Conservation (phyloP, 2,329 filamentous ascomycete genomes). For the Geosmithia flava region DNA sequence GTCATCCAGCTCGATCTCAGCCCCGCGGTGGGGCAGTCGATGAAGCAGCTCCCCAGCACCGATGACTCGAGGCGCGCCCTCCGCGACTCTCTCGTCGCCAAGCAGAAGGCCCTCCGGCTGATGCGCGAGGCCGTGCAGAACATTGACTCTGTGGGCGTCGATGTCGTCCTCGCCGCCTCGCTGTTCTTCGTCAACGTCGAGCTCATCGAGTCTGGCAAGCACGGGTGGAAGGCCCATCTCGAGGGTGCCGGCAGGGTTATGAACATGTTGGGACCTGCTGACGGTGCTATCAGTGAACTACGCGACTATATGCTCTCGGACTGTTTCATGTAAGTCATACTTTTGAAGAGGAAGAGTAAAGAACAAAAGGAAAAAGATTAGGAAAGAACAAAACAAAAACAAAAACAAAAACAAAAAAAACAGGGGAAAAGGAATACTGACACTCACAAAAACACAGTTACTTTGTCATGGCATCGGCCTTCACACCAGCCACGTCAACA, state of each 20-base stretch:
- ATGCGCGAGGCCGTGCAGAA: slow-evolving; percentile 25
- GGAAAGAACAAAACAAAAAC: no score
- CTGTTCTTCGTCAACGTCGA: slow-evolving; percentile 38
- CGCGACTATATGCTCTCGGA: slow-evolving; percentile 34
- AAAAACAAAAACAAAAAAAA: no score
- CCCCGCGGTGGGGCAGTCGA: slow-evolving; percentile 3
- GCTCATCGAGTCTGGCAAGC: slow-evolving; percentile 34
- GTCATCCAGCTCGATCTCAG: slow-evolving; percentile 19
- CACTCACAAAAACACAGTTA: slow-evolving; percentile 16
- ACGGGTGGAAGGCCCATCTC: slow-evolving; percentile 33
- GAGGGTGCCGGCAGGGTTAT: slow-evolving; percentile 32
- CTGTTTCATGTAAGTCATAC: slow-evolving; percentile 27
- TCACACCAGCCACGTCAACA: slow-evolving; percentile 20
- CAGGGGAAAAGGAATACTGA: neutral
- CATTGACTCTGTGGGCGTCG: slow-evolving; percentile 21
- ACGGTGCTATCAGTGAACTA: slow-evolving; percentile 19
- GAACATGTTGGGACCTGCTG: slow-evolving; percentile 20
- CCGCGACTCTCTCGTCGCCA: slow-evolving; percentile 30
- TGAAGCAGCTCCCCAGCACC: slow-evolving; percentile 4
- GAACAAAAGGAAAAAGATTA: no score
- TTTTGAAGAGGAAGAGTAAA: neutral
- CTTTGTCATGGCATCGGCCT: slow-evolving; percentile 31
- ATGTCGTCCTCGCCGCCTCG: slow-evolving; percentile 30
- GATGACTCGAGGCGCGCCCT: slow-evolving; percentile 16
- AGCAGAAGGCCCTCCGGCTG: slow-evolving; percentile 28